Evolutionary conservation across 352 stramenopile genomes (phyloP), one percentile per base, ranked within the genome.

Genomic region (Peronospora belbahrii): DNA sequence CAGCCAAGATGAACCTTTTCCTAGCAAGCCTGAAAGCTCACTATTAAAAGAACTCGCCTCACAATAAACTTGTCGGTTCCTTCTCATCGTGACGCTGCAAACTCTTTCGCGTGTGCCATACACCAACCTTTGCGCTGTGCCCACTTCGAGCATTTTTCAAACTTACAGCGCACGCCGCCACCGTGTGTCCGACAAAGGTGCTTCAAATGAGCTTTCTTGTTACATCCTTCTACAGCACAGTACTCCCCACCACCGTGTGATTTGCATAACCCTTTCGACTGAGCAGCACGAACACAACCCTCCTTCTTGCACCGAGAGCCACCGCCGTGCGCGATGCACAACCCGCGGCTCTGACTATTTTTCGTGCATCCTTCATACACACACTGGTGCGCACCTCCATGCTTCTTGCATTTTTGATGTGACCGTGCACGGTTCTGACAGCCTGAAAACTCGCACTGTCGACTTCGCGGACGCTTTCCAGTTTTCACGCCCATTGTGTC

Each of bases 351-450:
- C 62, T 94, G 79, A 48, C 76, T 89, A 67, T 92, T 94, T 65
- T 94, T 94, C 43, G 62, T 70, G 55, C 83, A 94, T 4, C 83
- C 83, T 55, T 87, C 76, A 34, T 83, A 85, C 14, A 85, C 76
- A 27, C 83, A 94, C 41, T 87, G 83, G 34, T 89, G 78, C 2
- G 80, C 83, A n/a, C 83, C 83, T 18, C 83, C 83, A 52, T 94
- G 83, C 24, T 92, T 94, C 55, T 94, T 94, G 76, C 83, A 94
- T 42, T 88, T 86, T 47, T 91, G 79, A 47, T 94, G 79, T 20
- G 78, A 89, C 31, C 79, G 74, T 24, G 82, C 82, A 23, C 82
- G 73, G 59, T 90, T 91, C 22, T 65, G 51, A 34, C 82, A 94
- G 4, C 79, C 82, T 15, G 77, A 67, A 43, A 72, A 82, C 30